Base-by-base conservation (phyloP, 2,329 filamentous ascomycete genomes). In the Huntiella savannae region DNA sequence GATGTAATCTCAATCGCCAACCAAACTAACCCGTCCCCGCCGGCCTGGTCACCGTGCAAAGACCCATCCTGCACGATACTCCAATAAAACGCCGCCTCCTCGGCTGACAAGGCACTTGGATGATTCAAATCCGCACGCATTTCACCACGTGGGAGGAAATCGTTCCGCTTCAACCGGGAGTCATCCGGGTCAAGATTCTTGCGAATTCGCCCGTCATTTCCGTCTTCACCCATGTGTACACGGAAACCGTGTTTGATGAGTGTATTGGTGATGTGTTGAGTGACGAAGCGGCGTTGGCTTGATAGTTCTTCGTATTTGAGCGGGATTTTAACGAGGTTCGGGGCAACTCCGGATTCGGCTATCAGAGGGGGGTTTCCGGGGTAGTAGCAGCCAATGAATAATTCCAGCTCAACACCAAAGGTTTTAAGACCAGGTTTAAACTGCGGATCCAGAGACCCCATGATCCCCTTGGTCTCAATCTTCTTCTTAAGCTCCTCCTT, bases 1-100 rank as follows among this genome's bases (percentile, higher is more conserved):
- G 57, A 60, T 11, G 53, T 47, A n/a, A 63, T 36, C 47, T 63
- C 59, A 5, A 63, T 33, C 5, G 47, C 45, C 3, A 50, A 17
- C 54, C 57, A 62, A 19, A 36, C 15, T 10, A 36, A 8, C 12
- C 13, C 40, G 11, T 16, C 13, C 4, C 13, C 12, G 7, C 40
- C 32, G 8, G 28, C n/a, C 22, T 8, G 10, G 28, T 49, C 47
- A 8, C n/a, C 10, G 7, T n/a, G 4, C n/a, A 49, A 16, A 2
- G 36, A 45, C 13, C 4, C 32, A 15, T 49, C 43, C 11, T 7
- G 8, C 4, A 19, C 38, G 3, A 49, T 38, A 6, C 22, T 39
- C 47, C 47, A 49, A 32, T 32, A 39, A n/a, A 28, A 28, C 5
- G 22, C 6, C 6, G 22, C 5, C 22, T 28, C 22, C 22, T 28